phyloP scores from a whole-genome alignment of 179 eudicot genomes.

The Amaranthus tricolor region DNA sequence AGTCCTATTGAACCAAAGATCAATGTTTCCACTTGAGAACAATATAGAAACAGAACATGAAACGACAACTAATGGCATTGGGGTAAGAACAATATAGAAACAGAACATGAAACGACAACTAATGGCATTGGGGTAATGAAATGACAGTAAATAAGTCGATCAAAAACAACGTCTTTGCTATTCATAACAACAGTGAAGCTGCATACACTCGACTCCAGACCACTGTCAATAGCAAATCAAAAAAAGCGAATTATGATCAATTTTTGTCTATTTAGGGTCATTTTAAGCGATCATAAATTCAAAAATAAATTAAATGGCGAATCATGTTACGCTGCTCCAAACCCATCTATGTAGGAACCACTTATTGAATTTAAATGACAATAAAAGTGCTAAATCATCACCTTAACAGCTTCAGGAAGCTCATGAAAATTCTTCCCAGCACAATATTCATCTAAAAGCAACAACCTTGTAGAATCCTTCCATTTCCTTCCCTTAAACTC shows the following conservation, averaged over 20 bases:
- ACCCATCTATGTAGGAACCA: too few relatives aligned
- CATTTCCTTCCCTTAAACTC: constrained; percentile 54
- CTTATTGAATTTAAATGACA: not conserved
- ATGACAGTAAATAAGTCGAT: too few relatives aligned
- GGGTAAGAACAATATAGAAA: constrained; percentile 1
- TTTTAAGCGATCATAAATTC: too few relatives aligned
- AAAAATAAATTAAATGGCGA: too few relatives aligned
- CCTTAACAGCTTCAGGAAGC: constrained; percentile 91
- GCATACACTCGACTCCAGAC: too few relatives aligned
- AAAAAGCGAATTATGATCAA: too few relatives aligned
- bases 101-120: not conserved
- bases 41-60: not conserved
- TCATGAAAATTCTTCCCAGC: constrained; percentile 44
- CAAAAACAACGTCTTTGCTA: too few relatives aligned
- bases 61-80: not conserved
- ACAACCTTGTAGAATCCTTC: constrained; percentile 82
- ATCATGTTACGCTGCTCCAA: too few relatives aligned
- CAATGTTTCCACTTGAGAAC: not conserved
- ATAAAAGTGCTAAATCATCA: constrained; percentile 20
- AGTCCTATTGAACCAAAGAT: not conserved
- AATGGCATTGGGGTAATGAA: not conserved
- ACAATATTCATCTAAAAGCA: constrained; percentile 79
- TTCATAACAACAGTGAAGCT: too few relatives aligned
- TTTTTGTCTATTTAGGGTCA: too few relatives aligned
- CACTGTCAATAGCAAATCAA: too few relatives aligned